Evolutionary conservation across 108 stramenopile species (phyloP).

Genomic region (Chaetoceros muelleri): DNA sequence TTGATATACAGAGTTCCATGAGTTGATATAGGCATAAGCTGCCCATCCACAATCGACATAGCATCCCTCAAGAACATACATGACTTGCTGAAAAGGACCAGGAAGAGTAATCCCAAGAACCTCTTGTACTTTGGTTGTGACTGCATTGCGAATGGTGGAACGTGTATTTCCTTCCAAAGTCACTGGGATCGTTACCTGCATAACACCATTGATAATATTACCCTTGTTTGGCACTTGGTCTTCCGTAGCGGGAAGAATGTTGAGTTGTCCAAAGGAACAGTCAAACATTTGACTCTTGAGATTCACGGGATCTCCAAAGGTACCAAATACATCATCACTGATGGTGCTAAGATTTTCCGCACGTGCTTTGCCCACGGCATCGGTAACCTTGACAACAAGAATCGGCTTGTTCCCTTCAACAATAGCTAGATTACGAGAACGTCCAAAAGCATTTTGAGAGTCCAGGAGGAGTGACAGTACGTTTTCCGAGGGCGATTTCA

Average conservation of each 20-base stretch:
- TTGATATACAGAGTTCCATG: too few species aligned
- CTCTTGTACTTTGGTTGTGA: conserved; percentile 9
- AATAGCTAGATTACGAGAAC: too few species aligned
- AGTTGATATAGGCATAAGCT: too few species aligned
- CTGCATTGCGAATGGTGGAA: conserved; percentile 6
- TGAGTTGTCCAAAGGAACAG: conserved; percentile 17
- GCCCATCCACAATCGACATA: too few species aligned
- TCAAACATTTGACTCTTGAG: conserved; percentile 5
- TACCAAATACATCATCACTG: conserved; percentile 17
- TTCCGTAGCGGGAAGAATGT: background rate
- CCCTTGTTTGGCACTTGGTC: too few species aligned
- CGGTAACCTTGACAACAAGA: conserved; percentile 12
- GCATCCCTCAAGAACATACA: too few species aligned
- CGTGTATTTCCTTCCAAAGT: background rate
- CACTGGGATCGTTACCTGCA: conserved; percentile 4
- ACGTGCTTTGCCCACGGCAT: conserved; percentile 7
- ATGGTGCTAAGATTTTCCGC: background rate
- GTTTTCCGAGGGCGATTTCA: too few species aligned
- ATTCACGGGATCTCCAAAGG: conserved; percentile 10
- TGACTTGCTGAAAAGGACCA: conserved; percentile 16
- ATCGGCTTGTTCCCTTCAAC: too few species aligned
- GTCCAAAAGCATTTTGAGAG: too few species aligned
- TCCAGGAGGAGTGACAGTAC: too few species aligned
- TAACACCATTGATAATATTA: too few species aligned
- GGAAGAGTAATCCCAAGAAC: conserved; percentile 14